Evolutionary conservation across 345 rosid species (phyloP).

Genomic region (Eucalyptus curtisii): DNA sequence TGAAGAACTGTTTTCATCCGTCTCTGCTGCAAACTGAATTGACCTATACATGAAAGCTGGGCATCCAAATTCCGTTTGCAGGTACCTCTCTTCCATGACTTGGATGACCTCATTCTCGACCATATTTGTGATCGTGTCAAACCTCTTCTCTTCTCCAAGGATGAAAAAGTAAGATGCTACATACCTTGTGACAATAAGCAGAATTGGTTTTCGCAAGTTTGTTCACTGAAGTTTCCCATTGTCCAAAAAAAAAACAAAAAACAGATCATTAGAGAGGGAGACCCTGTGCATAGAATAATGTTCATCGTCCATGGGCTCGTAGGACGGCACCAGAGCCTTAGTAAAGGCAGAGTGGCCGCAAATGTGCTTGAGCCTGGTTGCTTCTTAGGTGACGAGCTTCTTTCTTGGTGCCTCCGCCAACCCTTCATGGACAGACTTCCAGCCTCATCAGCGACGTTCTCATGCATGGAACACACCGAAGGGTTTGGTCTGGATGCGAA

Average conservation of each 20-base stretch:
- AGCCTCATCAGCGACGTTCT: slow-evolving; percentile 45
- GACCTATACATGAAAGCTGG: not conserved
- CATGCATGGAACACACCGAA: slow-evolving; percentile 26
- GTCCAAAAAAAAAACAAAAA: not conserved
- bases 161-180: slow-evolving; percentile 38
- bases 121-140: slow-evolving; percentile 48
- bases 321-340: slow-evolving; percentile 31
- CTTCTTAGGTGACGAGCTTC: slow-evolving; percentile 55
- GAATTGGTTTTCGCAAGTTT: not conserved
- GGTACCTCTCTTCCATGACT: slow-evolving; percentile 51
- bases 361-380: slow-evolving; percentile 38
- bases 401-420: slow-evolving; percentile 52
- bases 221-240: not conserved
- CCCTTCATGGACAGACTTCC: slow-evolving; percentile 43
- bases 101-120: slow-evolving; percentile 49
- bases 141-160: slow-evolving; percentile 42
- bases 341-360: slow-evolving; percentile 31
- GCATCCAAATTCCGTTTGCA: not conserved
- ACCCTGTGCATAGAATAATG: slow-evolving; percentile 43
- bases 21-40: not conserved
- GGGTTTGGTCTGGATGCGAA: slow-evolving; percentile 38
- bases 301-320: slow-evolving; percentile 35
- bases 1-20: not conserved
- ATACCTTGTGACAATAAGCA: slow-evolving; percentile 20
- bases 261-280: slow-evolving; percentile 57